Conservation (phyloP, 169 alveolate species). For the Eimeria praecox region DNA sequence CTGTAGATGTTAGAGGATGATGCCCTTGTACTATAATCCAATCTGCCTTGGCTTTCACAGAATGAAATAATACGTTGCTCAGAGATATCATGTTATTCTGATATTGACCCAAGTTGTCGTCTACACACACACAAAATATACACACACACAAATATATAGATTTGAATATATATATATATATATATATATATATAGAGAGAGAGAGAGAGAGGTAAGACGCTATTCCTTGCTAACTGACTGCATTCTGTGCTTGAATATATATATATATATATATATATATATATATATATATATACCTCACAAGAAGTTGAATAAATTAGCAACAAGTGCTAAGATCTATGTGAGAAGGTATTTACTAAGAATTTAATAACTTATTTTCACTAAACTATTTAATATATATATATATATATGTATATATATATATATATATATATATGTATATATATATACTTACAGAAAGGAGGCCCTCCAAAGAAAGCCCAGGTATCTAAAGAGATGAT, state of each 20-base stretch:
- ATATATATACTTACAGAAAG: slow-evolving; percentile 22
- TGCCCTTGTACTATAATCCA: slow-evolving; percentile 78
- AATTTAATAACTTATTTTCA: no score
- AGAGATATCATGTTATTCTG: slow-evolving; percentile 59
- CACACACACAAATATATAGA: not conserved
- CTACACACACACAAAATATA: not conserved
- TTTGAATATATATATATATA: no score
- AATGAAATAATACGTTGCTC: slow-evolving; percentile 66
- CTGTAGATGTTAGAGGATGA: slow-evolving; percentile 71
- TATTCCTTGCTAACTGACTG: no score
- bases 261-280: no score
- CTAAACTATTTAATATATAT: no score
- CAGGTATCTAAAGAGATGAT: slow-evolving; percentile 66
- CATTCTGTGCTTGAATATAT: no score
- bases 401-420: not conserved
- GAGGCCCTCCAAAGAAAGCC: slow-evolving; percentile 66
- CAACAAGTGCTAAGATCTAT: no score
- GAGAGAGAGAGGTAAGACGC: no score
- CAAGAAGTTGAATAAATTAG: no score
- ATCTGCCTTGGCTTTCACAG: slow-evolving; percentile 66
- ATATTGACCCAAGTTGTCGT: slow-evolving; percentile 57
- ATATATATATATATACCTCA: no score
- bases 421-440: not conserved
- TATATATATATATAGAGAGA: not conserved
- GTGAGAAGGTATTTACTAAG: no score